Evolutionary conservation across 345 rosid genomes (phyloP), one percentile per base, ranked within the genome.

Genomic region (Garcia nutans): DNA sequence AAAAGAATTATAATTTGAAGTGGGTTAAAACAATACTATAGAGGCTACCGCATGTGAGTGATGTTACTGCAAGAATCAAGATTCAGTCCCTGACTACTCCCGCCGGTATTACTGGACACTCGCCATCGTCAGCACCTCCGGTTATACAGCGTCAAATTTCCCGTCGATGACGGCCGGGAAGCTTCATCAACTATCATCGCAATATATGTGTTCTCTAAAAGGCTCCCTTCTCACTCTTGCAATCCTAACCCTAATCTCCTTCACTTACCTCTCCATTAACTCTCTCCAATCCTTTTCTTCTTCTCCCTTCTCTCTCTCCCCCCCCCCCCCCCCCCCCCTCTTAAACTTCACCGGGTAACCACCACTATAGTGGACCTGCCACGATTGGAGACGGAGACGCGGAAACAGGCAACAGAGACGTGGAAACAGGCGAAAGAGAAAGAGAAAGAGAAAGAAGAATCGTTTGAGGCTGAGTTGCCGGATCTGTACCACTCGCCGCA

Each of bases 401-500:
- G 41, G 41, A 37, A 37, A 37, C 41, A 37, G 41, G 41, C 41
- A 2, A 37, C 47, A 28, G 24, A 24, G 41, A 37, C 5, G 41
- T 3, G 41, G 41, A 37, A 37, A 37, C 41, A 37, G 41, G 41
- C 50, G 50, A 47, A 47, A 47, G 50, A 11, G 50, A 47, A 47
- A 44, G 47, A 44, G 47, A 52, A 52, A 5, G 20, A 17, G 58
- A 15, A 54, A 54, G 16, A 50, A 17, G 5, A 15, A 33, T 5
- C 24, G 75, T 50, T 16, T 60, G 83, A 74, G 16, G 85, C 75
- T 10, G 85, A 75, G 11, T 73, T 80, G 1, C 55, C 90, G 78
- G 90, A 89, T 82, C 82, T 89, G 42, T 92, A 89, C 81, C 92
- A 96, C 72, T 84, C 87, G 3, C 92, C 93, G 69, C 86, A 81